Evolutionary conservation across 805 yeast species (phyloP).

Genomic region (Metschnikowia baotianmanensis): DNA sequence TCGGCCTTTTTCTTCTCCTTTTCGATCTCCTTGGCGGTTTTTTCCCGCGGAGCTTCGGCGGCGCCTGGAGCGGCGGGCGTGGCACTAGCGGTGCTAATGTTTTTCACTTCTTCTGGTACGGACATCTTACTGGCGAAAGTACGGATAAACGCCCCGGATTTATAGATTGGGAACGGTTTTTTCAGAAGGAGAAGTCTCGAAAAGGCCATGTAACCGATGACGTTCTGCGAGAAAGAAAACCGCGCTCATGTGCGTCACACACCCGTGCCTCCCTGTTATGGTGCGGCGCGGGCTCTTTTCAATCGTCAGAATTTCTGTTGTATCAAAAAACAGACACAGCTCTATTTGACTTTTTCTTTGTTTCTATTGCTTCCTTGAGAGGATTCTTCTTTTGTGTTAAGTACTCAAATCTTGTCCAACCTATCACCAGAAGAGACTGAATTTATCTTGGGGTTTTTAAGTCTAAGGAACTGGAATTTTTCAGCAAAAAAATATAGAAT

Average conservation of each 20-base stretch:
- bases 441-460: too few species aligned
- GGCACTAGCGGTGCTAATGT: conserved; percentile 3
- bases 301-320: background rate
- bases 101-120: conserved; percentile 10
- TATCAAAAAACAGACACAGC: background rate
- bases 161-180: conserved; percentile 3
- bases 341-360: background rate
- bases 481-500: too few species aligned
- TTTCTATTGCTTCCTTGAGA: too few species aligned
- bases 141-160: conserved; percentile 7
- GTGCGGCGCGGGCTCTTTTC: too few species aligned
- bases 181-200: conserved; percentile 15
- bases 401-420: too few species aligned
- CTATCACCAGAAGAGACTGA: too few species aligned
- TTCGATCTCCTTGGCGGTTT: conserved; percentile 77
- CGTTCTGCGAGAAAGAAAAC: conserved; percentile 2
- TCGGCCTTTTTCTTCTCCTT: conserved; percentile 88
- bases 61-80: conserved; percentile 10
- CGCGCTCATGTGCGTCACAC: background rate
- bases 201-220: conserved; percentile 18
- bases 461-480: too few species aligned
- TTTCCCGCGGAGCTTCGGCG: conserved; percentile 23
- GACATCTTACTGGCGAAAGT: conserved; percentile 15
- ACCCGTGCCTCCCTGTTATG: background rate
- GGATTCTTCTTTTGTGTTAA: too few species aligned